phyloP scores from a whole-genome alignment of 1,139 yeast species.

The Debaryomyces subglobosus region DNA sequence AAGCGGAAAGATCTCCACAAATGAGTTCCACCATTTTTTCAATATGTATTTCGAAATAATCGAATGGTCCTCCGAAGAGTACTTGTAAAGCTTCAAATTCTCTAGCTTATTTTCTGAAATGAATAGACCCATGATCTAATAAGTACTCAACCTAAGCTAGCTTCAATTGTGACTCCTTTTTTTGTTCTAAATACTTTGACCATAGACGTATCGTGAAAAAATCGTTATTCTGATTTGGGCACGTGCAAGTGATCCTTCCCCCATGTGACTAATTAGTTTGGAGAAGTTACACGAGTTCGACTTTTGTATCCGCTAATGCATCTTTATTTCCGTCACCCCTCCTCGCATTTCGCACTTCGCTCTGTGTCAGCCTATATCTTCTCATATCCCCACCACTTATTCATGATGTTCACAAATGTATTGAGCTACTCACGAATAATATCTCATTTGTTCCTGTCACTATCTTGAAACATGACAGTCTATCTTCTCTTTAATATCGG shows the following conservation, averaged over 20 bases:
- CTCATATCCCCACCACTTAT: too few species aligned
- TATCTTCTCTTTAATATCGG: background rate
- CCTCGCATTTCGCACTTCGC: background rate
- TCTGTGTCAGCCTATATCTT: too few species aligned
- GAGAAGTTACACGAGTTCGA: background rate
- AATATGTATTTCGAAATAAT: slow-evolving; percentile 71
- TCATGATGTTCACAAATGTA: too few species aligned
- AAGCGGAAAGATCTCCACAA: slow-evolving; percentile 74
- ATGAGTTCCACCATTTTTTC: slow-evolving; percentile 77
- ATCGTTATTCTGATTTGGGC: background rate
- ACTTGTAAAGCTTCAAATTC: slow-evolving; percentile 70
- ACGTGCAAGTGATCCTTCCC: background rate
- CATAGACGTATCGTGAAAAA: background rate
- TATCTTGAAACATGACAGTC: background rate
- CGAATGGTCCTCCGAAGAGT: slow-evolving; percentile 80
- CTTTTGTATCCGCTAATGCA: background rate
- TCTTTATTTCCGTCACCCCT: background rate
- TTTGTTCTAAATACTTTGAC: background rate
- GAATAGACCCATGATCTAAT: slow-evolving; percentile 66
- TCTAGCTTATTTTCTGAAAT: slow-evolving; percentile 62
- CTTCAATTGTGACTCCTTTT: background rate
- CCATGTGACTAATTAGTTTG: background rate
- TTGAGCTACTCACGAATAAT: background rate
- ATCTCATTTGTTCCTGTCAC: background rate
- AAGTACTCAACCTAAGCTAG: background rate